A percentile compares a stretch with the other conserved stretches of the same genome.
Evolutionary conservation across 805 yeast species (phyloP).

Genomic region (Spathaspora girioi): DNA sequence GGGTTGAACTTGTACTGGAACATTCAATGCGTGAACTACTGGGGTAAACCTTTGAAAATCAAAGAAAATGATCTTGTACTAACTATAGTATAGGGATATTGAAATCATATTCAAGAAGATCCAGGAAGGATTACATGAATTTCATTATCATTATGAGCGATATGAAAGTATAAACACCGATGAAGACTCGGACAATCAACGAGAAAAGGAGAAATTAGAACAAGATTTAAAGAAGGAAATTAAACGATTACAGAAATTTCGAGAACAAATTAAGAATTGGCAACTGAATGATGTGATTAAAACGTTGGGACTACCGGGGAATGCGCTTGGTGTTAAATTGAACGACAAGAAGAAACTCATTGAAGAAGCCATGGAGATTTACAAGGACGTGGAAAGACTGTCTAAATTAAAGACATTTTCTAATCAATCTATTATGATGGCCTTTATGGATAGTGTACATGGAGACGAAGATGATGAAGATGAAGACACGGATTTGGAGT

Average conservation of each 20-base stretch:
- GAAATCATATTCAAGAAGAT: slow-evolving; percentile 42
- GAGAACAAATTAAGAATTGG: slow-evolving; percentile 46
- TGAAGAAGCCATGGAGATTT: slow-evolving; percentile 45
- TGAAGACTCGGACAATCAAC: slow-evolving; percentile 31
- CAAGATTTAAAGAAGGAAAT: slow-evolving; percentile 43
- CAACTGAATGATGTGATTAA: slow-evolving; percentile 34
- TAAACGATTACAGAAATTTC: slow-evolving; percentile 41
- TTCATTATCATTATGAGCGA: slow-evolving; percentile 42
- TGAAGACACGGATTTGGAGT: slow-evolving; percentile 6
- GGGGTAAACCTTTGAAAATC: background rate
- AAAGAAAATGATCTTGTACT: background rate
- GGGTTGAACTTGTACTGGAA: background rate
- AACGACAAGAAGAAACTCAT: slow-evolving; percentile 37
- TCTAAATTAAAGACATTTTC: slow-evolving; percentile 43
- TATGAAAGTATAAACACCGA: slow-evolving; percentile 31
- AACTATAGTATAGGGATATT: slow-evolving; percentile 25
- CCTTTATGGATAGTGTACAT: slow-evolving; percentile 23
- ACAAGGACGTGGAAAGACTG: slow-evolving; percentile 40
- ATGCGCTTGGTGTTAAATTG: slow-evolving; percentile 15
- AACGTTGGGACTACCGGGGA: slow-evolving; percentile 14
- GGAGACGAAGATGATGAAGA: slow-evolving; percentile 8
- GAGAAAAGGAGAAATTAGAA: slow-evolving; percentile 43
- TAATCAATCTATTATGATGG: slow-evolving; percentile 44
- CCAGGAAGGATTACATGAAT: slow-evolving; percentile 42
- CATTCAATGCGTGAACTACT: too few species aligned